Evolutionary conservation across 768 basidiomycete species (phyloP).

Genomic region (Terana coerulea): DNA sequence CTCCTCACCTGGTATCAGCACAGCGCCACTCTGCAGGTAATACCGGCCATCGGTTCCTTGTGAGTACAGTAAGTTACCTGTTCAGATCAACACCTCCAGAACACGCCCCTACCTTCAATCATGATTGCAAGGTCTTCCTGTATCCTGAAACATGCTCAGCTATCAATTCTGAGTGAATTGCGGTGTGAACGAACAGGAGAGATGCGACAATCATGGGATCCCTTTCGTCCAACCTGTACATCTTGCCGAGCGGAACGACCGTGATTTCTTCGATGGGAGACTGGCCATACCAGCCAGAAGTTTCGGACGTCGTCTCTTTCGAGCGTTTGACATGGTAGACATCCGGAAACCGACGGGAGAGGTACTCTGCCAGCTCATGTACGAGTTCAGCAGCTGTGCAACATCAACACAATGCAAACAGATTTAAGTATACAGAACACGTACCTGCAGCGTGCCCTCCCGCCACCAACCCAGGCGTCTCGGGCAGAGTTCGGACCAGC

Average conservation of each 20-base stretch:
- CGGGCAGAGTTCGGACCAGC: conserved; percentile 46
- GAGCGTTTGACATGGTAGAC: conserved; percentile 49
- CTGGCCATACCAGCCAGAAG: conserved; percentile 37
- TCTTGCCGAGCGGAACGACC: conserved; percentile 44
- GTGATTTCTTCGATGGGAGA: conserved; percentile 49
- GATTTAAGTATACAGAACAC: not conserved
- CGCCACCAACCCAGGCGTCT: conserved; percentile 35
- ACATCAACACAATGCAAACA: not conserved
- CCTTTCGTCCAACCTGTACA: conserved; percentile 49
- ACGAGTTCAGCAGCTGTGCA: conserved; percentile 66
- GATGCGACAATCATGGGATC: conserved; percentile 60
- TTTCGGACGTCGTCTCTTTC: conserved; percentile 20
- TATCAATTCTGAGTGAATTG: not conserved
- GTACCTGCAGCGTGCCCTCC: conserved; percentile 30
- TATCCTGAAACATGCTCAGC: not conserved
- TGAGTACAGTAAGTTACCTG: no score
- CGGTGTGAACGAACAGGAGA: conserved; percentile 44
- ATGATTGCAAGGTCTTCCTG: conserved; percentile 29
- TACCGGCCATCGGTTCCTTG: conserved; percentile 68
- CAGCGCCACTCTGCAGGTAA: conserved; percentile 72
- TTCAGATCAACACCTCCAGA: not conserved
- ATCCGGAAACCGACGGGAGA: conserved; percentile 56
- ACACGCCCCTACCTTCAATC: conserved; percentile 20
- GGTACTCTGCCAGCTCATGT: conserved; percentile 65
- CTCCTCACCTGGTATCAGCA: conserved; percentile 55